Percentiles rank a stretch among this genome's conserved stretches.
Conservation (phyloP, 2,329 filamentous ascomycete species). For the Trichoderma asperellum region DNA sequence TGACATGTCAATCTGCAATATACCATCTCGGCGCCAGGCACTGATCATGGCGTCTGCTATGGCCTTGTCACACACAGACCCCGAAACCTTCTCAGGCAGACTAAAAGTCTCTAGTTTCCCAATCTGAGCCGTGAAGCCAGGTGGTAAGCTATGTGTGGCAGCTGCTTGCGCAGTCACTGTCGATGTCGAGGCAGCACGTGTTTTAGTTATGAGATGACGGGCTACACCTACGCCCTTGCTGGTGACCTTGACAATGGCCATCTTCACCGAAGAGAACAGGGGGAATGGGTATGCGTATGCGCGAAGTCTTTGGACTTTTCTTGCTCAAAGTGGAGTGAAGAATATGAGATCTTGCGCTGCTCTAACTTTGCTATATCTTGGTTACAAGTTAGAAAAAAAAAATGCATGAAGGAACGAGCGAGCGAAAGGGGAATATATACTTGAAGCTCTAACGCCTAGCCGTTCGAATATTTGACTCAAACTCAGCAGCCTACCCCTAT, state of each 20-base stretch:
- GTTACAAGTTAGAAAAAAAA: neutral
- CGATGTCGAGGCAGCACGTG: constrained; percentile 18
- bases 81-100: constrained; percentile 45
- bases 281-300: neutral
- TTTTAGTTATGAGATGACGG: constrained; percentile 11
- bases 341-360: neutral
- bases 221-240: neutral
- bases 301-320: neutral
- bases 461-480: neutral
- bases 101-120: constrained; percentile 47
- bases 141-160: constrained; percentile 34
- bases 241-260: constrained; percentile 12
- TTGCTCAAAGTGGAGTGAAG: neutral
- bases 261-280: neutral
- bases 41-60: constrained; percentile 48
- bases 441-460: neutral
- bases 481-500: neutral
- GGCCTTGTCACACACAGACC: constrained; percentile 40
- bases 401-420: neutral
- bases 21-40: constrained; percentile 51
- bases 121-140: constrained; percentile 35
- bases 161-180: neutral
- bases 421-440: neutral
- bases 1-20: constrained; percentile 51
- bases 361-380: neutral